Base-by-base conservation (phyloP, 2,329 filamentous ascomycete genomes). In the Colletotrichum tanaceti region DNA sequence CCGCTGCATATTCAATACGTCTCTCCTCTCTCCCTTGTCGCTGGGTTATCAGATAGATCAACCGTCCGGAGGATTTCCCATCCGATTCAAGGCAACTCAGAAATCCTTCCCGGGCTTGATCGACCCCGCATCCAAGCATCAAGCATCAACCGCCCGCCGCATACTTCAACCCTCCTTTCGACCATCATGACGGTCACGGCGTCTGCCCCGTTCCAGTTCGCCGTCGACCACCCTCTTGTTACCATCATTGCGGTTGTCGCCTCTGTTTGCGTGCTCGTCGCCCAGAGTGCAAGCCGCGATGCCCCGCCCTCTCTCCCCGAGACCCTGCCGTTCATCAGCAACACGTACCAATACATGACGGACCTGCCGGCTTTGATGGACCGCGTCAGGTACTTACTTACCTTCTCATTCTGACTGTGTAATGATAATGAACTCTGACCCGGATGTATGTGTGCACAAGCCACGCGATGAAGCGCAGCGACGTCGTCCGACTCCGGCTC, bases 311-410 rank as follows among this genome's bases (percentile, higher is more conserved):
- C 46, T 1, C 39, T 71, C 5, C 41, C 62, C 3, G 73, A 73
- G 14, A 22, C 65, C 4, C 53, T 74, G 28, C 73, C 72, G 0
- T 71, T 69, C 53, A 20, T 74, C 16, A 65, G 32, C 41, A 74
- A 74, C 28, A 70, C 71, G 0, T 64, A 62, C 38, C 70, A 72
- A 7, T 74, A 68, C 43, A 64, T 72, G 62, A 63, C 64, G 18
- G 38, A 73, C 47, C 61, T 60, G 4, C 32, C 50, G 11, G 46
- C 13, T 1, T 71, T 74, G 14, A 52, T 72, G 57, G 38, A 57
- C 2, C 69, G 71, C 4, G 71, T 60, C 9, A 66, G 62, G 65
- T 69, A 52, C 24, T 24, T 4, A 24, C 24, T 24, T n/a, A n/a
- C 24, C 4, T 4, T 24, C 24, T 24, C 24, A 24, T 4, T 24